A percentile compares a stretch with the other conserved stretches of the same genome.
These are phyloP conservation scores for Alternaria alternata DNA, from an alignment of 2,329 filamentous ascomycete genomes.

Conservation along the genomic window DNA sequence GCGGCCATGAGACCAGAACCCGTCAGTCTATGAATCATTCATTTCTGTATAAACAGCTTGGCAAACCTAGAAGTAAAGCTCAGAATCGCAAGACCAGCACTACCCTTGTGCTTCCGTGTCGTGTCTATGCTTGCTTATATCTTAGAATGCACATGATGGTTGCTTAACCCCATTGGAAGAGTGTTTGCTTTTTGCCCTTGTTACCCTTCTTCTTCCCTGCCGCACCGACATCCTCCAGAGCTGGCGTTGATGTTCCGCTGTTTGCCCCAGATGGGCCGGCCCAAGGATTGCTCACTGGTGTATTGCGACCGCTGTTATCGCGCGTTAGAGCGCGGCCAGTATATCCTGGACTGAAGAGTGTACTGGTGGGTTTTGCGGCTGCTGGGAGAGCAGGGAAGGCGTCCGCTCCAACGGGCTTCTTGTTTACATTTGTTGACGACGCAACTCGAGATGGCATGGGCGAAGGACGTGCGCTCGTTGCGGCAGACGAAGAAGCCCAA, in stretches of 20 bases:
- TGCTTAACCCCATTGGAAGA: slow-evolving; percentile 58
- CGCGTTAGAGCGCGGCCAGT: slow-evolving; percentile 55
- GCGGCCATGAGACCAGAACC: neutral
- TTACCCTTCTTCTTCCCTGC: slow-evolving; percentile 57
- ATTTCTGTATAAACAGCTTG: neutral
- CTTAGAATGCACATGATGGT: neutral
- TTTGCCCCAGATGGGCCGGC: slow-evolving; percentile 40
- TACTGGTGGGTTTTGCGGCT: slow-evolving; percentile 72
- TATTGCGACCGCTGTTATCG: slow-evolving; percentile 51
- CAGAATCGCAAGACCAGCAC: neutral
- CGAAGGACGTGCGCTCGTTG: slow-evolving; percentile 45
- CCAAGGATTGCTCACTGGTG: slow-evolving; percentile 53
- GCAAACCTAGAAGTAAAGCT: neutral
- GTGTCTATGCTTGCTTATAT: neutral
- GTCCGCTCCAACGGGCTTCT: slow-evolving; percentile 54
- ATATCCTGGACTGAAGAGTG: slow-evolving; percentile 61
- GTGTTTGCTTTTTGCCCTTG: slow-evolving; percentile 60
- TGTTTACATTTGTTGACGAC: slow-evolving; percentile 39
- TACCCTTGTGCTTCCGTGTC: neutral
- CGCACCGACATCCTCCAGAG: slow-evolving; percentile 31
- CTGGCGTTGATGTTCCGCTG: slow-evolving; percentile 34
- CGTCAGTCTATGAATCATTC: neutral
- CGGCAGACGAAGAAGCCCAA: slow-evolving; percentile 44
- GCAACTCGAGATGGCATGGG: slow-evolving; percentile 47
- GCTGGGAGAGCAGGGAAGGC: slow-evolving; percentile 84